Base-by-base conservation (phyloP, 129 eudicot species). In the Flaveria sonorensis region DNA sequence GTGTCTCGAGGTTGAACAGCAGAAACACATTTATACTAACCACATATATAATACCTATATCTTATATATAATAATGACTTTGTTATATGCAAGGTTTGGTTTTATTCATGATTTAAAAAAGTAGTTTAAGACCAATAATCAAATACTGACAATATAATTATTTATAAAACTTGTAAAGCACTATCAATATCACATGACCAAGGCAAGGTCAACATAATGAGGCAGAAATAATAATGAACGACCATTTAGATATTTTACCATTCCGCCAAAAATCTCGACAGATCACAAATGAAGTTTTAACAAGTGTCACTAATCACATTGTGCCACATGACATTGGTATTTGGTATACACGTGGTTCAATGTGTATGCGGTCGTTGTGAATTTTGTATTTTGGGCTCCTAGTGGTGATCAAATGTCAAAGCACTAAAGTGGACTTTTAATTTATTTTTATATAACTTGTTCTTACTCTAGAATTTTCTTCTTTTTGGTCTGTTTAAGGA, bases 391-490 rank as follows among this genome's bases (percentile, higher is more conserved):
- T 55, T 55, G 68, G 47, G 18, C 47, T n/a, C 23, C 15, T 76
- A 76, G 53, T 76, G 66, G 67, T 76, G 42, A 30, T 71, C 63
- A 70, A 60, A 72, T 72, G 79, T 79, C 74, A 72, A 72, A 79
- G 74, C 83, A 79, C 82, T 64, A 79, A 70, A 61, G 72, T 79
- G 61, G 82, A 79, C 77, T 70, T 79, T 30, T 66, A 36, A 36
- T 4, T 36, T 36, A 36, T 36, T 36, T 36, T 36, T 36, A 36
- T 36, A 36, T 36, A 36, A 36, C 40, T 36, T 36, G 40, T 36
- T 36, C 40, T 36, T 36, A 36, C 50, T 61, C 26, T 70, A 2
- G 76, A 69, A 69, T 78, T 57, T 57, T 46, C 70, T 45, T 24
- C 70, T 59, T 78, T 70, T 78, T 70, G 77, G 76, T 45, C 77